Base-by-base conservation (phyloP, 768 basidiomycete genomes). In the Nevesoporus exiguus region DNA sequence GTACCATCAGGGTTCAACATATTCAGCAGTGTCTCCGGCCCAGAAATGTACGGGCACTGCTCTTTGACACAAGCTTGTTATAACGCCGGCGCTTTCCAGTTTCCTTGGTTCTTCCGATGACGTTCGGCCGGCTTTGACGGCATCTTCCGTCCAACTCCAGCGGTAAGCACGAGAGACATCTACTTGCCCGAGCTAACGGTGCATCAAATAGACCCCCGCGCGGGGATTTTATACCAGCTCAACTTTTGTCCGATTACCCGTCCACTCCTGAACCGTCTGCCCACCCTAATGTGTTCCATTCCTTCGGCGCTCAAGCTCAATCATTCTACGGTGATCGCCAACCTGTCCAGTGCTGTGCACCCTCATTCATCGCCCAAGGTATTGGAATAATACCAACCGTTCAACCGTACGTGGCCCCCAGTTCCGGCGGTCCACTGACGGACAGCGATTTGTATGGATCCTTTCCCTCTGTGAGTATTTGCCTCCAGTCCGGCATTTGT, bases 121-220 rank as follows among this genome's bases (percentile, higher is more conserved):
- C 2, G 7, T 10, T 14, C n/a, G 6, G 25, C 14, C 10, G 2
- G 5, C 5, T 8, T 9, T 55, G 3, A 9, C 5, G 1, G 6
- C 10, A 15, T 60, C 61, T 46, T 47, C 52, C 0, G 19, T n/a
- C 1, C 50, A 43, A 19, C 1, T 33, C 4, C 11, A 13, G 5
- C 1, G 0, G 61, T 63, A 4, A 49, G 57, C 42, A 29, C 2
- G 34, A 24, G 14, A 34, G 9, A n/a, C 1, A 42, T 17, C 7
- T 6, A 17, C 15, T n/a, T 8, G 3, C 8, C 14, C 10, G 15
- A 6, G 11, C 36, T 55, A 8, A 61, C 19, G 0, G 1, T 11
- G 15, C 11, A 2, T 11, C 11, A 27, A 24, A 41, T 22, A 63
- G 61, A 7, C 11, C 30, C 14, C 43, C 41, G n/a, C n/a, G n/a